Conservation (phyloP, 2,329 filamentous ascomycete genomes). For the Colletotrichum chrysophilum region DNA sequence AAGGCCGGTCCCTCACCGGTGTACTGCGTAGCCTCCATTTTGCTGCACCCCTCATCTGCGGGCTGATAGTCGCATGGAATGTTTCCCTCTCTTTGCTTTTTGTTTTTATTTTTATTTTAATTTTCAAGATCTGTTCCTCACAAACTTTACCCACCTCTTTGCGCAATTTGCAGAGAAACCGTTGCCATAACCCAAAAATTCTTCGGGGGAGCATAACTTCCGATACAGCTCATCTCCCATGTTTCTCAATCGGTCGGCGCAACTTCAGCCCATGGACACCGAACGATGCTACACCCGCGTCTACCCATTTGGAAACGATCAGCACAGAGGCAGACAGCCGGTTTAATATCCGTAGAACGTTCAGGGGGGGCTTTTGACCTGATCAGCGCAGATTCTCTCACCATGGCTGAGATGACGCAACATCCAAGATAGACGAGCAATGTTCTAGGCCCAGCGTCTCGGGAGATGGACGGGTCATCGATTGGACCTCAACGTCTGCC, state of each 20-base stretch:
- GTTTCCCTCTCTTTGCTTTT: not conserved
- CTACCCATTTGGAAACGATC: conserved; percentile 4
- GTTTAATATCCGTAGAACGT: not conserved
- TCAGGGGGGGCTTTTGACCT: not conserved
- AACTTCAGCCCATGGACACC: not conserved
- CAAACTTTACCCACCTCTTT: not conserved
- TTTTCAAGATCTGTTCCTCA: not conserved
- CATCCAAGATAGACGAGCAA: not conserved
- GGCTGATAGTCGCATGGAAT: not conserved
- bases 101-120: not conserved
- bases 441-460: conserved; percentile 4
- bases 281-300: not conserved
- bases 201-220: not conserved
- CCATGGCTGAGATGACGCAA: not conserved
- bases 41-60: not conserved
- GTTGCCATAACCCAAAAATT: not conserved
- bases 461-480: not conserved
- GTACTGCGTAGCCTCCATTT: not conserved
- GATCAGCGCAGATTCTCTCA: not conserved
- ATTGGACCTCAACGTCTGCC: not conserved
- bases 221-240: not conserved
- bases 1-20: conserved; percentile 6
- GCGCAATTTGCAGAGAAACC: not conserved
- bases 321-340: not conserved
- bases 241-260: not conserved